Percentiles rank a stretch among this genome's conserved stretches.
Evolutionary conservation across 768 basidiomycete species (phyloP).

Genomic region (Boletus subparvulus): DNA sequence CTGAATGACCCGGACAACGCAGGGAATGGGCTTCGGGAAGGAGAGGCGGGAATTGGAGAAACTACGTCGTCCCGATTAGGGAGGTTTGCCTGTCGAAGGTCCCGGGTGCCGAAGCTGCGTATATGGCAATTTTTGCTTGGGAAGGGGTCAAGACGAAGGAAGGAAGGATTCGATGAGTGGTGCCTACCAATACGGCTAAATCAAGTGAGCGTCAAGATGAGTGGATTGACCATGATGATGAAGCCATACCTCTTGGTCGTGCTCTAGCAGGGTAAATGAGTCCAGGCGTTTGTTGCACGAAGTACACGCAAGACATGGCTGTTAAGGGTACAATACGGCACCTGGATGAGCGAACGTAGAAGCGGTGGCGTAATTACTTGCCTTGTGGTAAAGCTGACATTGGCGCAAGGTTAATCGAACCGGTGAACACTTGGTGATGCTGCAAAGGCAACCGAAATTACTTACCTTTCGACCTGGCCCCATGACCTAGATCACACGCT

Average conservation of each 20-base stretch:
- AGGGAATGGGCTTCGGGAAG: slow-evolving; percentile 27
- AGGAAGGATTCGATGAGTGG: not conserved
- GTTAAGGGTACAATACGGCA: not conserved
- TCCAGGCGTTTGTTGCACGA: slow-evolving; percentile 78
- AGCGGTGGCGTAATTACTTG: slow-evolving; percentile 23
- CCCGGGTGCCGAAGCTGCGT: slow-evolving; percentile 74
- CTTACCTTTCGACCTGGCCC: slow-evolving; percentile 87
- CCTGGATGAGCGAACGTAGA: slow-evolving; percentile 1
- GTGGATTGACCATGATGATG: not conserved
- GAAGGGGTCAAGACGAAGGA: not conserved
- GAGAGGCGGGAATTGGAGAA: slow-evolving; percentile 33
- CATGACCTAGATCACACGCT: slow-evolving; percentile 53
- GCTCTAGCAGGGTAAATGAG: slow-evolving; percentile 74
- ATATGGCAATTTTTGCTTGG: slow-evolving; percentile 79
- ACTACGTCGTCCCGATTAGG: slow-evolving; percentile 45
- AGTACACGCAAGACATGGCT: slow-evolving; percentile 81
- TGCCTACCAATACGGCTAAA: slow-evolving; percentile 47
- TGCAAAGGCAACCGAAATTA: slow-evolving; percentile 4
- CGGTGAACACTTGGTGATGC: slow-evolving; percentile 1
- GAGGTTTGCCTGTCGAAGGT: slow-evolving; percentile 71
- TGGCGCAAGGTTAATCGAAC: not conserved
- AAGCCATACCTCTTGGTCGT: slow-evolving; percentile 68
- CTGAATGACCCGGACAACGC: slow-evolving; percentile 1
- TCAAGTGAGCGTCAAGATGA: slow-evolving; percentile 1
- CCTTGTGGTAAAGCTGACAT: slow-evolving; percentile 77